A percentile compares a stretch with the other conserved stretches of the same genome.
Evolutionary conservation across 768 basidiomycete species (phyloP).

Genomic region (Lactifluus hygrophoroides): DNA sequence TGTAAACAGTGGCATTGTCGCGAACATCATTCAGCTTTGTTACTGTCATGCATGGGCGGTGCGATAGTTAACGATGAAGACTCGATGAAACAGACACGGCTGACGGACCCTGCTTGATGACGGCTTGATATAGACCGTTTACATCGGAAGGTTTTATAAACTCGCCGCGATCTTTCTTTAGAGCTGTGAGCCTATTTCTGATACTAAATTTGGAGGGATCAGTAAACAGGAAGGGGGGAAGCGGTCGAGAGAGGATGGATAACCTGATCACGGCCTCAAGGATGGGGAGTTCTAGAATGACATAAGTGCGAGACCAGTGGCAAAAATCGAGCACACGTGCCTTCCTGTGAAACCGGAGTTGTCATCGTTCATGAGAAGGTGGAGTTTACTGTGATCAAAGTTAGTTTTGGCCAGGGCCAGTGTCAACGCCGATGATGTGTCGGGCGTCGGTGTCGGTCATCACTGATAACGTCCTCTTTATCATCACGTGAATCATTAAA

Average conservation of each 20-base stretch:
- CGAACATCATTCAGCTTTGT: constrained; percentile 88
- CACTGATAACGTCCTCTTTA: background rate
- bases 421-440: background rate
- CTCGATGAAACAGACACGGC: background rate
- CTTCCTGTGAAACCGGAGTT: constrained; percentile 72
- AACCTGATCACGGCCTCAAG: constrained; percentile 93
- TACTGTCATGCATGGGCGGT: constrained; percentile 38
- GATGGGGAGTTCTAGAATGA: constrained; percentile 72
- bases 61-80: background rate
- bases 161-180: constrained; percentile 88
- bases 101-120: constrained; percentile 82
- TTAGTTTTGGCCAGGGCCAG: background rate
- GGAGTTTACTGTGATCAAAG: background rate
- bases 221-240: background rate
- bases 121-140: constrained; percentile 82
- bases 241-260: constrained; percentile 20
- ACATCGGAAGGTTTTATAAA: constrained; percentile 94
- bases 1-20: constrained; percentile 62
- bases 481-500: constrained; percentile 9
- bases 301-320: constrained; percentile 20
- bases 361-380: constrained; percentile 32
- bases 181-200: constrained; percentile 86
- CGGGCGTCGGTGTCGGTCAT: background rate
- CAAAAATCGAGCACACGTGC: constrained; percentile 32
- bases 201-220: constrained; percentile 44